Evolutionary conservation across 2,329 filamentous ascomycete species (phyloP), one percentile per base, ranked within the genome.

Genomic region (Fusarium poae): DNA sequence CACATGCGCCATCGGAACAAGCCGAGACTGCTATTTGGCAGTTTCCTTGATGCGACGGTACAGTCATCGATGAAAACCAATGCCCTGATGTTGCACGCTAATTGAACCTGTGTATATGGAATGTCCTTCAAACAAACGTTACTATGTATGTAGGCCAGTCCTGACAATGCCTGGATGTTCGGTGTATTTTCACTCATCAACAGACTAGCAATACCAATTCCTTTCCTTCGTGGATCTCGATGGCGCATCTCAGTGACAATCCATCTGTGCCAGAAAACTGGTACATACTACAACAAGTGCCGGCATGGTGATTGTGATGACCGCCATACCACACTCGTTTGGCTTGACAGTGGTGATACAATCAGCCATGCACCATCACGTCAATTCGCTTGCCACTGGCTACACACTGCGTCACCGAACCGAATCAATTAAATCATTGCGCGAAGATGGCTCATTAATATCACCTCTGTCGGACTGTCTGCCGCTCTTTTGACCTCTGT

Each of bases 331-430:
- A 48, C 42, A 39, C 13, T 45, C 29, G 27, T 42, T 60, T 54
- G 51, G 30, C 43, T 53, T 48, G 40, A 32, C 37, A 35, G 42
- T 7, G 21, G 54, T 48, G n/a, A 20, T 45, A 48, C 61, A 54
- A 40, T 20, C 37, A 61, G 44, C 20, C 42, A 61, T 51, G 51
- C 43, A 42, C 35, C 52, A 59, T 50, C 55, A 61, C 45, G 44
- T 32, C 43, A 42, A 49, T 30, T 70, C 62, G 66, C 66, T 63
- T 70, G 49, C 34, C 40, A 21, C 42, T 46, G 32, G 62, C 48
- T 30, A 62, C 49, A 46, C 66, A 29, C 35, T 48, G 66, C 32
- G 15, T 67, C 34, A 43, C 54, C 44, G 34, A 48, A 42, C 34
- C 25, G 37, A 32, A 25, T 37, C 37, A 43, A 44, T 51, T 40